These are phyloP conservation scores for Malassezia brasiliensis DNA, from an alignment of 1,284 basidiomycete species.

Conservation along the genomic window DNA sequence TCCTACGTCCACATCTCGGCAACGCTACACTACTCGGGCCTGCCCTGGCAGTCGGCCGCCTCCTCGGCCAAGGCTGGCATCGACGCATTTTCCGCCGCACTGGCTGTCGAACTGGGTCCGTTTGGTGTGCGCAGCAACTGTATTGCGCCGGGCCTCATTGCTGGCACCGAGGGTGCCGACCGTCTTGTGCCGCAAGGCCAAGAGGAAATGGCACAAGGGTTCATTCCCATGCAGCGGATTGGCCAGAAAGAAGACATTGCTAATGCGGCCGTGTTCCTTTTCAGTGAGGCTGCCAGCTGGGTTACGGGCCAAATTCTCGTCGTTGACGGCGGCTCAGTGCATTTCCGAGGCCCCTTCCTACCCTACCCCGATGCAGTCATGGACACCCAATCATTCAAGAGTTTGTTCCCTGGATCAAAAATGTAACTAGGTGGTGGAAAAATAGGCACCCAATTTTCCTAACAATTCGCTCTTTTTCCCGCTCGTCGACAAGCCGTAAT, in stretches of 20 bases:
- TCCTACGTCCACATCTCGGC: slow-evolving; percentile 84
- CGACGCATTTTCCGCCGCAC: slow-evolving; percentile 70
- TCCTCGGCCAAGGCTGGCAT: slow-evolving; percentile 90
- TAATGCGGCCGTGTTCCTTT: slow-evolving; percentile 71
- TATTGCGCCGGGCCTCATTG: slow-evolving; percentile 76
- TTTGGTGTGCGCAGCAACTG: slow-evolving; percentile 87
- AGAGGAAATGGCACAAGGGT: slow-evolving; percentile 30
- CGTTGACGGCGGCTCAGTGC: slow-evolving; percentile 16
- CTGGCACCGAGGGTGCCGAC: slow-evolving; percentile 71
- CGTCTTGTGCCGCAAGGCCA: slow-evolving; percentile 56
- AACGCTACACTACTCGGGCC: slow-evolving; percentile 76
- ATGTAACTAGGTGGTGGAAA: slow-evolving; percentile 17
- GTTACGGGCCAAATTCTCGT: slow-evolving; percentile 57
- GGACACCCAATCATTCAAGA: slow-evolving; percentile 29
- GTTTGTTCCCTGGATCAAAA: slow-evolving; percentile 26
- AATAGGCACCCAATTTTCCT: slow-evolving; percentile 21
- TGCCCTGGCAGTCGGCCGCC: slow-evolving; percentile 85
- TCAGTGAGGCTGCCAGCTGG: slow-evolving; percentile 73
- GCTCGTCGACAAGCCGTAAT: slow-evolving; percentile 28
- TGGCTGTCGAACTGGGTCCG: slow-evolving; percentile 88
- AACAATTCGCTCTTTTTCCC: slow-evolving; percentile 40
- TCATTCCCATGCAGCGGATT: slow-evolving; percentile 39
- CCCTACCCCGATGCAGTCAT: slow-evolving; percentile 38
- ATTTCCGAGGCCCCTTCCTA: slow-evolving; percentile 32
- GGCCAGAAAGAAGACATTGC: slow-evolving; percentile 60